Base-by-base conservation (phyloP, 805 yeast genomes). In the Starmerella floricola region DNA sequence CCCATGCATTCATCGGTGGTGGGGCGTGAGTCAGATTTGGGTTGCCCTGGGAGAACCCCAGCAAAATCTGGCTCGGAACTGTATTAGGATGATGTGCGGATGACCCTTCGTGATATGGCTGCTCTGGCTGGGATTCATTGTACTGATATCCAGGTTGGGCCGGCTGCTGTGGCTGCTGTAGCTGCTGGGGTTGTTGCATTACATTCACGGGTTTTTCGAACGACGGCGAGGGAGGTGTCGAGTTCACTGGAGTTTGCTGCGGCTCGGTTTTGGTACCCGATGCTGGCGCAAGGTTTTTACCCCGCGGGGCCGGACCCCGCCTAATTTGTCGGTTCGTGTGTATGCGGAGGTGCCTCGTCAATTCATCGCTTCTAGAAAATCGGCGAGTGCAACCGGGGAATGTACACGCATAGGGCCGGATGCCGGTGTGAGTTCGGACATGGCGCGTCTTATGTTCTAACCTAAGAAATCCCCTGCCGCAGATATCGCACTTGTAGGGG, bases 361-460 rank as follows among this genome's bases (percentile, higher is more conserved):
- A 69, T 63, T 85, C 95, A 62, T 86, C 95, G 21, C 78, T 70
- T 48, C 95, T 71, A 44, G 81, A 72, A 57, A 85, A 85, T 48
- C 80, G 69, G 61, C 86, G 84, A 41, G 75, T 61, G 62, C 95
- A 85, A n/a, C 55, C 58, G 1, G 91, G 86, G 52, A 72, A 84
- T 16, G 76, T 72, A 62, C 95, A 85, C 38, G 75, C 77, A 57
- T 82, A 91, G 2, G 95, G 94, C 59, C 84, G 82, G 59, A 85
- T 94, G 37, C 95, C 95, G 0, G 95, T 85, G 63, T 85, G 95
- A 8, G 94, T 85, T 44, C 95, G 68, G 52, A 86, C 79, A 59
- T 85, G 95, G 51, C 95, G 71, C 11, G 94, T 85, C 58, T 83
- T 93, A 60, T 85, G 95, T 60, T 85, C 95, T 36, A 85, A 65